Evolutionary conservation across 163 green algal species (phyloP).

Genomic region (Scenedesmus sp.): DNA sequence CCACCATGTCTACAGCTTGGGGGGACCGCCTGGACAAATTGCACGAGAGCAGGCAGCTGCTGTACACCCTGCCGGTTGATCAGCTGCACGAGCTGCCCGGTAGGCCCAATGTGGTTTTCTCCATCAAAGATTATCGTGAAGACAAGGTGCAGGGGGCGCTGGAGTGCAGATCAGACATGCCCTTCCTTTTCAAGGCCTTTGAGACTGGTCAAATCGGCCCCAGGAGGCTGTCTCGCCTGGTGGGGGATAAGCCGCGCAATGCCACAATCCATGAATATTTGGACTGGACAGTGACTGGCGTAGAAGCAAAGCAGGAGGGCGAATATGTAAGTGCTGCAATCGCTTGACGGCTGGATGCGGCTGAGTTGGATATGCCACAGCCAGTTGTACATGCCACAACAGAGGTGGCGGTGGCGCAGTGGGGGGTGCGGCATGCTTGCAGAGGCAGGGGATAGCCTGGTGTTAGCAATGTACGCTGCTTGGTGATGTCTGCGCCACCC

Average conservation of each 20-base stretch:
- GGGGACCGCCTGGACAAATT: conserved; percentile 65
- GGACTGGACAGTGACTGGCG: conserved; percentile 93
- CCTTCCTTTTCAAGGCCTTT: conserved; percentile 96
- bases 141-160: conserved; percentile 45
- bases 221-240: conserved; percentile 62
- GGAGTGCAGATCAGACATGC: conserved; percentile 67
- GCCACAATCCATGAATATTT: conserved; percentile 97
- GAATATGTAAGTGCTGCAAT: conserved; percentile 74
- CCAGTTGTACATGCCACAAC: neutral
- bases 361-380: neutral
- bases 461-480: neutral
- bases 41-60: conserved; percentile 55
- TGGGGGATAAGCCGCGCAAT: conserved; percentile 75
- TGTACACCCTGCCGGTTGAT: conserved; percentile 68
- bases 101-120: conserved; percentile 75
- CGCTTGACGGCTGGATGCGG: neutral
- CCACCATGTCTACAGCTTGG: conserved; percentile 53
- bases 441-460: neutral
- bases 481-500: neutral
- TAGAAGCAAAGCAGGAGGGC: conserved; percentile 72
- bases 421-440: neutral
- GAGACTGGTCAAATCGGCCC: conserved; percentile 90
- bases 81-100: conserved; percentile 78
- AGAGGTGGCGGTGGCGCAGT: neutral
- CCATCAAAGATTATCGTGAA: conserved; percentile 66